Percentiles rank a stretch among this genome's conserved stretches.
These are phyloP conservation scores for Tuber calosporum DNA, from an alignment of 495 filamentous ascomycete genomes.

Conservation along the genomic window DNA sequence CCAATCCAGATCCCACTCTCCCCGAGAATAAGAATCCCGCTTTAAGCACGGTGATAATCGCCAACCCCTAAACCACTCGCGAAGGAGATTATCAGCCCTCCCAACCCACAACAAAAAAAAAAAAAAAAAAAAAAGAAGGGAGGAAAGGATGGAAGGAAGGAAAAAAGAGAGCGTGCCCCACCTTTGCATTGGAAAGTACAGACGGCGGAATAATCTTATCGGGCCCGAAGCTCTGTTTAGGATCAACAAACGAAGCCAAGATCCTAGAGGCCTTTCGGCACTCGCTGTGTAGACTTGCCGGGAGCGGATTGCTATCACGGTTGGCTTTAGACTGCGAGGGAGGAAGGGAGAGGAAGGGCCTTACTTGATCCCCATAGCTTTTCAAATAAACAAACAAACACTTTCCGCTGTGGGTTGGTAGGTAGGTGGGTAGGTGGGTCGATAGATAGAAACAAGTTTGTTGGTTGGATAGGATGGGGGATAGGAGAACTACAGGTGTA, in stretches of 20 bases:
- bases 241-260: slow-evolving; percentile 88
- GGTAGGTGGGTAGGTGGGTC: neutral
- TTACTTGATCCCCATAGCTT: slow-evolving; percentile 32
- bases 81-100: neutral
- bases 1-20: slow-evolving; percentile 86
- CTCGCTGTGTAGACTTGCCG: slow-evolving; percentile 47
- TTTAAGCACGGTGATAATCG: slow-evolving; percentile 90
- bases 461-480: neutral
- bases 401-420: neutral
- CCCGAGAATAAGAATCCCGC: slow-evolving; percentile 90
- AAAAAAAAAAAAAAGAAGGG: neutral
- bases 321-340: neutral
- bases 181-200: slow-evolving; percentile 85
- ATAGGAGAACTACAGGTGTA: neutral
- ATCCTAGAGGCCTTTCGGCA: slow-evolving; percentile 91
- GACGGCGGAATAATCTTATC: slow-evolving; percentile 96
- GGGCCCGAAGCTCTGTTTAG: slow-evolving; percentile 85
- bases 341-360: neutral
- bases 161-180: slow-evolving; percentile 43
- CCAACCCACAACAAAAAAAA: neutral
- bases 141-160: neutral
- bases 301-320: slow-evolving; percentile 34
- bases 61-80: slow-evolving; percentile 61
- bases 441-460: neutral
- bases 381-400: neutral